Evolutionary conservation across 139 green algal genomes (phyloP).

Genomic region (Chlamydomonas sp.): DNA sequence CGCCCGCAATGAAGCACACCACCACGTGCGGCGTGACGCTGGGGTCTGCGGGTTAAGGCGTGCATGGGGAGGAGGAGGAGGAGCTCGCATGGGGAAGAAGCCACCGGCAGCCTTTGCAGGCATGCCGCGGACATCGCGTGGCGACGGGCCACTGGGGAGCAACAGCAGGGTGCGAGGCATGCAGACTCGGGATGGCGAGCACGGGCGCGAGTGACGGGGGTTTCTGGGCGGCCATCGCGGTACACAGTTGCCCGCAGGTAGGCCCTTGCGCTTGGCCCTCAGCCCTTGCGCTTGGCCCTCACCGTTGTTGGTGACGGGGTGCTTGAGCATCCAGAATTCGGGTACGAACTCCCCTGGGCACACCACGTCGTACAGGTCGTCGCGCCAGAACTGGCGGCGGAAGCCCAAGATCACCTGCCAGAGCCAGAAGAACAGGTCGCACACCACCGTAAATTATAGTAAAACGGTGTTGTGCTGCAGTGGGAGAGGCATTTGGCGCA

Average conservation of each 20-base stretch:
- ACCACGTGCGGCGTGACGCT: background rate
- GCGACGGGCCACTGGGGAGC: no score
- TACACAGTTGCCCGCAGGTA: background rate
- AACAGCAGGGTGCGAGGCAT: no score
- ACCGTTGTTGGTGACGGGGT: conserved; percentile 35
- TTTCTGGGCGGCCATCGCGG: no score
- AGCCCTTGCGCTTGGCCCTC: conserved; percentile 1
- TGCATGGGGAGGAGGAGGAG: conserved; percentile 12
- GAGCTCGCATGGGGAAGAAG: background rate
- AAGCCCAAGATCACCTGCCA: conserved; percentile 59
- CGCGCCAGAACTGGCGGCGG: conserved; percentile 73
- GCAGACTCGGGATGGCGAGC: no score
- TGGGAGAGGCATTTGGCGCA: no score
- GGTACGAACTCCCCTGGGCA: conserved; percentile 81
- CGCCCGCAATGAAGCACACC: conserved; percentile 73
- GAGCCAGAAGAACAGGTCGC: background rate
- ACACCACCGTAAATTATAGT: no score
- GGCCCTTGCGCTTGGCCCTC: background rate
- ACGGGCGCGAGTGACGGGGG: background rate
- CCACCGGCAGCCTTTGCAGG: no score
- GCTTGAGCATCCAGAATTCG: conserved; percentile 84
- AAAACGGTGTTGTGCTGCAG: no score
- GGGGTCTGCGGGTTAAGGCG: background rate
- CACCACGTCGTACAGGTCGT: conserved; percentile 83
- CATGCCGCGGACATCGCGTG: no score